Evolutionary conservation across 768 basidiomycete genomes (phyloP).

Genomic region (Omphalotus guepiniiformis): DNA sequence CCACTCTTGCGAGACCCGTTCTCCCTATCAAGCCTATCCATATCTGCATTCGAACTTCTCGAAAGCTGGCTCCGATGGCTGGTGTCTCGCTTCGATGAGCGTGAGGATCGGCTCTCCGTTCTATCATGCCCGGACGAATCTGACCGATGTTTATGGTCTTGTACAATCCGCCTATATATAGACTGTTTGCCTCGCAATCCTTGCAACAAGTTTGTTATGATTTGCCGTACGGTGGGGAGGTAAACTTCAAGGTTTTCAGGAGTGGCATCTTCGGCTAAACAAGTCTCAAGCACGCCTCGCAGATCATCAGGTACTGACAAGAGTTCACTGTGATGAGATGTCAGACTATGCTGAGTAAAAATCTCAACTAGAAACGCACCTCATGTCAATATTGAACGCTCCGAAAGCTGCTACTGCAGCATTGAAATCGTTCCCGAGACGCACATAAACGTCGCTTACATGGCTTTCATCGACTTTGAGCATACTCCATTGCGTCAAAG

Average conservation of each 20-base stretch:
- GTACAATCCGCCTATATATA: slow-evolving; percentile 72
- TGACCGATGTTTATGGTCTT: slow-evolving; percentile 55
- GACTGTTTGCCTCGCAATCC: slow-evolving; percentile 93
- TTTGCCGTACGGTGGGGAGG: slow-evolving; percentile 85
- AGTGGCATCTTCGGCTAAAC: slow-evolving; percentile 87
- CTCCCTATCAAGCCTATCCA: slow-evolving; percentile 34
- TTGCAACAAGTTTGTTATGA: slow-evolving; percentile 90
- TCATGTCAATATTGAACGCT: slow-evolving; percentile 83
- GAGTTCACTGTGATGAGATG: slow-evolving; percentile 64
- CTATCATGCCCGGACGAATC: slow-evolving; percentile 46
- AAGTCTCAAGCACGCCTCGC: slow-evolving; percentile 83
- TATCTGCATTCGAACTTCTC: slow-evolving; percentile 37
- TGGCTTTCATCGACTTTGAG: slow-evolving; percentile 65
- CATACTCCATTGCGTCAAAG: slow-evolving; percentile 81
- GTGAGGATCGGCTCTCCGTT: slow-evolving; percentile 56
- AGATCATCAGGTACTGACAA: slow-evolving; percentile 85
- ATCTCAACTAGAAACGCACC: slow-evolving; percentile 49
- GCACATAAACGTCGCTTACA: slow-evolving; percentile 97
- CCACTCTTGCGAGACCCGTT: slow-evolving; percentile 36
- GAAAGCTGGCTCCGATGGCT: slow-evolving; percentile 48
- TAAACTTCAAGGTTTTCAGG: slow-evolving; percentile 82
- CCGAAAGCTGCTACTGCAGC: slow-evolving; percentile 86
- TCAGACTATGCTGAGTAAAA: slow-evolving; percentile 1
- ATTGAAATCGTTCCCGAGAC: slow-evolving; percentile 96
- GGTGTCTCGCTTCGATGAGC: slow-evolving; percentile 38